Evolutionary conservation across 345 rosid species (phyloP).

Genomic region (Salix caprea): DNA sequence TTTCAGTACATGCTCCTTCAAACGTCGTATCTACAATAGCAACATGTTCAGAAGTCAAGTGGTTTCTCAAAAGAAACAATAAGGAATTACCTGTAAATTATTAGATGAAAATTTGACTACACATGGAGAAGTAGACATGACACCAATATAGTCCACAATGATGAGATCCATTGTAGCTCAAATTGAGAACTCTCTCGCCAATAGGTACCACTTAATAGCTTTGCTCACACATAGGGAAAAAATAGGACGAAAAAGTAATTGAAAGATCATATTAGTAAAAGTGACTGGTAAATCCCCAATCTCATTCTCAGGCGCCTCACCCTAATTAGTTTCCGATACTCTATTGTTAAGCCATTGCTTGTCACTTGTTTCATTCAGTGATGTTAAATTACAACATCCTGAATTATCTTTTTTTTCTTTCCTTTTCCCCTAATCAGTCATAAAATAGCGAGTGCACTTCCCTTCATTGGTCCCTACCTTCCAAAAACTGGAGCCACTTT

Average conservation of each 20-base stretch:
- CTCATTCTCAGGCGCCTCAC: no score
- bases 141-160: background rate
- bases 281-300: no score
- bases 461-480: no score
- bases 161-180: no score
- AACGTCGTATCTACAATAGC: slow-evolving; percentile 72
- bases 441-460: no score
- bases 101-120: background rate
- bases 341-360: background rate
- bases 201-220: no score
- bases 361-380: background rate
- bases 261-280: no score
- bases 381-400: background rate
- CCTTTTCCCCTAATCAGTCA: no score
- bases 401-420: background rate
- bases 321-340: background rate
- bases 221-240: no score
- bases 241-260: no score
- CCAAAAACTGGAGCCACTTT: no score
- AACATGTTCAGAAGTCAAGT: background rate
- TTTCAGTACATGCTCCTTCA: slow-evolving; percentile 79
- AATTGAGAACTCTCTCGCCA: no score
- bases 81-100: background rate
- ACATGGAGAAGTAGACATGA: background rate
- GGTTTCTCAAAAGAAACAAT: slow-evolving; percentile 3